Conservation (phyloP, 2,329 filamentous ascomycete genomes). For the Calonectria crousiana region DNA sequence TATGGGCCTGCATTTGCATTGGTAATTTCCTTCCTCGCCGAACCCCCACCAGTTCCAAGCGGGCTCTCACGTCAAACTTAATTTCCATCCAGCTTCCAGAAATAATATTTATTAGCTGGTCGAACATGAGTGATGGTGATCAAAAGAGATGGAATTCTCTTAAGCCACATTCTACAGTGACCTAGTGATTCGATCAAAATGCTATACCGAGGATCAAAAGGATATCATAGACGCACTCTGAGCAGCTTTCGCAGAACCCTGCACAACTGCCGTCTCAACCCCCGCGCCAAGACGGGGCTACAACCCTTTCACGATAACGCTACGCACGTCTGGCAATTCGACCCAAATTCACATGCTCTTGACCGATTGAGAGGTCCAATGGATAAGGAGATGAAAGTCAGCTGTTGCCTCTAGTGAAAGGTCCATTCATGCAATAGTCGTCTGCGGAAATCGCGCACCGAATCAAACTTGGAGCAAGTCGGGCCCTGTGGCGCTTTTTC, state of each 20-base stretch:
- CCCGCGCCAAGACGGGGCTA: constrained; percentile 7
- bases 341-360: not conserved
- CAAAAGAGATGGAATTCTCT: not conserved
- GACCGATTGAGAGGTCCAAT: not conserved
- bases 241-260: not conserved
- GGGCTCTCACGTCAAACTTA: not conserved
- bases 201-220: not conserved
- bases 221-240: not conserved
- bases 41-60: not conserved
- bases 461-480: not conserved
- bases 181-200: not conserved
- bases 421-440: not conserved
- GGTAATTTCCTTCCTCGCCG: not conserved
- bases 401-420: not conserved
- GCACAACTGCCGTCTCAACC: not conserved
- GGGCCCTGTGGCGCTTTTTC: not conserved
- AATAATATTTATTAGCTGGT: no score
- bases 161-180: not conserved
- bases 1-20: not conserved
- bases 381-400: not conserved
- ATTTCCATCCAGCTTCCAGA: not conserved
- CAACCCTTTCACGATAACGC: not conserved
- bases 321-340: not conserved
- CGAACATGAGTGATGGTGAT: not conserved
- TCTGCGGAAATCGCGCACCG: not conserved